Evolutionary conservation across 1,284 basidiomycete species (phyloP).

Genomic region (Puccinia sorghi): DNA sequence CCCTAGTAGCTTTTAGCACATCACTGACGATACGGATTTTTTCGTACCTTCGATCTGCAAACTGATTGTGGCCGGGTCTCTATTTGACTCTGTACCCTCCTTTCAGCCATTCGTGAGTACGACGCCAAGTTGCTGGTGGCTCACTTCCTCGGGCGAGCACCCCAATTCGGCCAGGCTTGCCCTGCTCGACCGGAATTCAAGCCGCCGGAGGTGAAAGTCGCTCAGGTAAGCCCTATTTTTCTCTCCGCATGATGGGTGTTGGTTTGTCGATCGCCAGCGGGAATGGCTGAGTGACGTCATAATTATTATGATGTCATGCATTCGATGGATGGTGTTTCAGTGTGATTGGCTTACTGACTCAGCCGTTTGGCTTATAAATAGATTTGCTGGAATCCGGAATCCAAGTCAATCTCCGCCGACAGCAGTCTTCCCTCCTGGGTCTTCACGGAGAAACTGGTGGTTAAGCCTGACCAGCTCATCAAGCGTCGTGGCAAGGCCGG

Average conservation of each 20-base stretch:
- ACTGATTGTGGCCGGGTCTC: too few species aligned
- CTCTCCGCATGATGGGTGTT: neutral
- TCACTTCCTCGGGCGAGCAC: slow-evolving; percentile 40
- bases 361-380: slow-evolving; percentile 27
- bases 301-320: slow-evolving; percentile 13
- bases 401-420: slow-evolving; percentile 77
- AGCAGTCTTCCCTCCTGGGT: slow-evolving; percentile 79
- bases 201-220: slow-evolving; percentile 45
- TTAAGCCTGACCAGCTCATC: slow-evolving; percentile 83
- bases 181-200: slow-evolving; percentile 30
- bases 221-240: slow-evolving; percentile 39
- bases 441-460: slow-evolving; percentile 57
- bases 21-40: neutral
- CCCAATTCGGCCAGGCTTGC: slow-evolving; percentile 47
- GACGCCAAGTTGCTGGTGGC: slow-evolving; percentile 42
- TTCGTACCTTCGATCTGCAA: neutral
- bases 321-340: neutral
- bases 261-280: neutral
- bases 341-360: neutral
- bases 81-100: neutral
- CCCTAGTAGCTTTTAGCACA: neutral
- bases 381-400: slow-evolving; percentile 79
- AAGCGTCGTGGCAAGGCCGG: slow-evolving; percentile 99
- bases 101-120: slow-evolving; percentile 45
- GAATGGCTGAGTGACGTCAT: neutral